phyloP scores from a whole-genome alignment of 2,329 filamentous ascomycete genomes.

The Aspergillus sp. region DNA sequence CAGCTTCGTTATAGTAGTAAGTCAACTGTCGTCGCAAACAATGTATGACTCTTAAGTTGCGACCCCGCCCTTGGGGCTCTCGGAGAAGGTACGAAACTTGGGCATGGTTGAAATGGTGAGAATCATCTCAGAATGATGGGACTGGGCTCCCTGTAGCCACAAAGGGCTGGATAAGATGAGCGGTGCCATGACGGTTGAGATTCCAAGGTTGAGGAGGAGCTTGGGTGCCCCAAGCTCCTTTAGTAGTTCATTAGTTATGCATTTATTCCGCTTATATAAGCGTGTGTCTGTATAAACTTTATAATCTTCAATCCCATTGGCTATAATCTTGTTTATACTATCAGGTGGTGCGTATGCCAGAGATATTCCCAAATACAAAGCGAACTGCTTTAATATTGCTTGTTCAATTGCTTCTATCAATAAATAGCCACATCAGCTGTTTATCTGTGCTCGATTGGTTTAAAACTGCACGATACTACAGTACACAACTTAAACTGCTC shows the following conservation, averaged over 20 bases:
- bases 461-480: too few relatives aligned
- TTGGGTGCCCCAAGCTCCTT: background rate
- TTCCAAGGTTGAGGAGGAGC: background rate
- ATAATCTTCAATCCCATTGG: background rate
- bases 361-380: too few relatives aligned
- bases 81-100: slow-evolving; percentile 8
- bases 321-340: background rate
- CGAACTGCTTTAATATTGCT: too few relatives aligned
- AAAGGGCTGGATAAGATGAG: slow-evolving; percentile 17
- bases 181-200: slow-evolving; percentile 24
- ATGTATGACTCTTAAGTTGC: slow-evolving; percentile 23
- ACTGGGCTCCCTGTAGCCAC: slow-evolving; percentile 14
- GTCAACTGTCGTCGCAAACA: slow-evolving; percentile 21
- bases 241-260: slow-evolving; percentile 1
- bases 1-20: slow-evolving; percentile 15
- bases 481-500: too few relatives aligned
- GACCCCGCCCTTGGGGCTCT: slow-evolving; percentile 36
- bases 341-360: too few relatives aligned
- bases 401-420: too few relatives aligned
- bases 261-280: slow-evolving; percentile 21
- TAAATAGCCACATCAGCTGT: too few relatives aligned
- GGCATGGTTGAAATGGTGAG: slow-evolving; percentile 4
- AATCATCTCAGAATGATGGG: slow-evolving; percentile 5
- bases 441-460: too few relatives aligned
- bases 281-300: background rate